These are phyloP conservation scores for Phytophthora nicotianae DNA, from an alignment of 352 stramenopile genomes.

Conservation along the genomic window DNA sequence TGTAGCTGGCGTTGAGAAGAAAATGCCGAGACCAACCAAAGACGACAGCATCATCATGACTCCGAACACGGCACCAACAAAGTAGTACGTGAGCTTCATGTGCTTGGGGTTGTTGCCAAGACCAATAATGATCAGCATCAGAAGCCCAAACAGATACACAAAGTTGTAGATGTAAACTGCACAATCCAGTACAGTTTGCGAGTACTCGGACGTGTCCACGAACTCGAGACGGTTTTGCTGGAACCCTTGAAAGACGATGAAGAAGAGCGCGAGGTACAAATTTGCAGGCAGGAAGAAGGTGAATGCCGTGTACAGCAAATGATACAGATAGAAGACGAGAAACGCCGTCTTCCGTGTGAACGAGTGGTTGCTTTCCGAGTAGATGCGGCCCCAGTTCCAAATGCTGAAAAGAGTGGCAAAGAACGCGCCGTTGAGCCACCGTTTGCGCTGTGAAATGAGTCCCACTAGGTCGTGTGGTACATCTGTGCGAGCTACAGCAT, in stretches of 20 bases:
- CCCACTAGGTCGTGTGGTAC: conserved; percentile 83
- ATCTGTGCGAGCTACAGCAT: conserved; percentile 83
- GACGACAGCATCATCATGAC: conserved; percentile 85
- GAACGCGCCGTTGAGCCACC: conserved; percentile 88
- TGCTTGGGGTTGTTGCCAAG: conserved; percentile 89
- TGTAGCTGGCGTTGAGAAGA: conserved; percentile 70
- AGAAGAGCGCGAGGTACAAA: conserved; percentile 85
- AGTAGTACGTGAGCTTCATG: conserved; percentile 89
- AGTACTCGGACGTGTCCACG: conserved; percentile 77
- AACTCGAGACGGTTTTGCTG: conserved; percentile 85
- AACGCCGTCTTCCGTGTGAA: conserved; percentile 70
- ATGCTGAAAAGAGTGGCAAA: conserved; percentile 90
- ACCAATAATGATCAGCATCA: conserved; percentile 87
- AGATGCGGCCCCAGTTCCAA: conserved; percentile 85
- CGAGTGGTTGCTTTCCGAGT: conserved; percentile 83
- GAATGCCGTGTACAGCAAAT: conserved; percentile 74
- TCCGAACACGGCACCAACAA: conserved; percentile 70
- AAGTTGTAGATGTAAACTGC: conserved; percentile 84
- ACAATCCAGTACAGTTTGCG: conserved; percentile 57
- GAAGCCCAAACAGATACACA: conserved; percentile 74
- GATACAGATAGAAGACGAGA: conserved; percentile 80
- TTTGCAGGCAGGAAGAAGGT: conserved; percentile 80
- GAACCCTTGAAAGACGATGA: conserved; percentile 90
- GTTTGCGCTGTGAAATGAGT: conserved; percentile 84
- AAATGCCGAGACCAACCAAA: conserved; percentile 71